Evolutionary conservation across 768 basidiomycete species (phyloP), one percentile per base, ranked within the genome.

Genomic region (Rhizopogon vulgaris): DNA sequence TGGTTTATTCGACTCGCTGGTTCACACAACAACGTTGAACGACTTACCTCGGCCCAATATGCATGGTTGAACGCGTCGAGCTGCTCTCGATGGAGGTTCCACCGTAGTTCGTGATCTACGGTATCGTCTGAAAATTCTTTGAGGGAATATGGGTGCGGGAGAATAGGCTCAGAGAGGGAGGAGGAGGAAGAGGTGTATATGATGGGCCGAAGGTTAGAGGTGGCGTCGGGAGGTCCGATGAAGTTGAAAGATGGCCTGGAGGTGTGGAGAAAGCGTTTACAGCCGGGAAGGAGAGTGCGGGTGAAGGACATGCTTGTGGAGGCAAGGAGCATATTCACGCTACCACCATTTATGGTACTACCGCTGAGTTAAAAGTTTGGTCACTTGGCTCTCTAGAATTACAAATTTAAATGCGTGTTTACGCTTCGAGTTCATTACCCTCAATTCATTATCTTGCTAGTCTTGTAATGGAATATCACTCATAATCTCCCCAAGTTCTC

Each of bases 31-130:
- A 36, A 38, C 38, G 30, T 32, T 38, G 34, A 34, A 37, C 22
- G 27, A 76, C 87, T 58, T 63, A 91, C 90, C 49, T 91, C 84
- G 49, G 80, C 67, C 90, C 90, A 93, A 64, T 90, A 93, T 15
- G 74, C 69, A 51, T 92, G 85, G 55, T 90, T 84, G 60, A 87
- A 83, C 22, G 80, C 73, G 60, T 91, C 87, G 18, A 90, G 67
- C 52, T 83, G 81, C 65, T 89, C 83, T 49, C 84, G 74, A 54
- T 83, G 79, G 41, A 90, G 68, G 53, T 79, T 83, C 73, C 78
- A 85, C 60, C 85, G 87, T 43, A 90, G 75, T 50, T 87, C 83
- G 41, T 67, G 64, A 17, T 63, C 61, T 42, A 60, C 47, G 45
- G 64, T 54, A 58, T 58, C 38, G 63, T 62, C 37, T 60, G 64